Evolutionary conservation across 768 basidiomycete genomes (phyloP).

Genomic region (Termitomyces sp.): DNA sequence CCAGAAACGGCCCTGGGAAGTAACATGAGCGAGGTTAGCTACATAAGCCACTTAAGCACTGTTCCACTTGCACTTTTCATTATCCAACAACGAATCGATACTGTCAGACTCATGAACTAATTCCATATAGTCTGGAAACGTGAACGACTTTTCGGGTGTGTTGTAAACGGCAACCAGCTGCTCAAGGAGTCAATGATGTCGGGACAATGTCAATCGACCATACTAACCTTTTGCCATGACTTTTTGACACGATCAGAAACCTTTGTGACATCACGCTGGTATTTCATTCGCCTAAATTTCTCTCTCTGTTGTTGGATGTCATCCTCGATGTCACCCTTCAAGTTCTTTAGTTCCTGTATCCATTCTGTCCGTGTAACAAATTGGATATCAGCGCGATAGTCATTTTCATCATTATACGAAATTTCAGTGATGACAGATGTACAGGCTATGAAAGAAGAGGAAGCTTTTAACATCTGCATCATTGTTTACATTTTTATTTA

Average conservation of each 20-base stretch:
- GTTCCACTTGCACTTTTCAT: not conserved
- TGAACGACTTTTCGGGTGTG: not conserved
- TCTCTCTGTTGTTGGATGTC: not conserved
- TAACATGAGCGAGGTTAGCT: not conserved
- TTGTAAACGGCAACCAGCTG: not conserved
- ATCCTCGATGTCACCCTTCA: not conserved
- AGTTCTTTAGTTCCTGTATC: not conserved
- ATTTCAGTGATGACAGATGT: not conserved
- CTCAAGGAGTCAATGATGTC: not conserved
- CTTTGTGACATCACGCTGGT: not conserved
- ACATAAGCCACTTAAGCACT: not conserved
- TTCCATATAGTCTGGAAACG: not conserved
- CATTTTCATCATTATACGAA: not conserved
- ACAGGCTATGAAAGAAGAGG: not conserved
- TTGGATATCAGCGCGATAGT: not conserved
- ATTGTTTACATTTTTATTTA: not conserved
- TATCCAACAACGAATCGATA: not conserved
- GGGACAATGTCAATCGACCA: not conserved
- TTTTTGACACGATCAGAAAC: not conserved
- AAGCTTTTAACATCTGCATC: too few relatives aligned
- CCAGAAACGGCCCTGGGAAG: not conserved
- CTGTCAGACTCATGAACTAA: not conserved
- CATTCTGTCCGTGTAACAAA: not conserved
- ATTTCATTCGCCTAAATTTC: not conserved
- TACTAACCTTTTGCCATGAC: not conserved